Base-by-base conservation (phyloP, 129 eudicot genomes). In the Pittosporum tobira region DNA sequence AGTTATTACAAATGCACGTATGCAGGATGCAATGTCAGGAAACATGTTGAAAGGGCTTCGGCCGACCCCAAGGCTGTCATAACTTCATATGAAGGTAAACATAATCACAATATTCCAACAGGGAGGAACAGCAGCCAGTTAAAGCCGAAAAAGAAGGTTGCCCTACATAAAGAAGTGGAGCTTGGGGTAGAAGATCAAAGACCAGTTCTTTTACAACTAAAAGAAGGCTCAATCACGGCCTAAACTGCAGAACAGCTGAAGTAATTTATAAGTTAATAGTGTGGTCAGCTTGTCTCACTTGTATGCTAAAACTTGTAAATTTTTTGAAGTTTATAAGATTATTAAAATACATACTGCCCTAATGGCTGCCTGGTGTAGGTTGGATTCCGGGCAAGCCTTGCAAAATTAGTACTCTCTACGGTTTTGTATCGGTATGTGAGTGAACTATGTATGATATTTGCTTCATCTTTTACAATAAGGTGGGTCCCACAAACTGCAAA, bases 31-130 rank as follows among this genome's bases (percentile, higher is more conserved):
- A 87, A 76, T 52, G 99, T 91, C 23, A 75, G 99, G 26, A 91
- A 91, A 70, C 99, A 91, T 25, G 96, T 91, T 3, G 99, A 91
- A 66, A 70, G 99, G 71, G 78, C 99, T 43, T 81, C 96, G 31
- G 46, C 83, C 3, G 99, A 91, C 71, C 79, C 88, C 7, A 83
- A 86, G 72, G 84, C 94, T 2, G 99, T 91, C 4, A 81, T 91
- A 57, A 91, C 99, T 24, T 87, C 99, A 29, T 91, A 91, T 15
- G 99, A 91, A 69, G 99, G 99, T 49, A 91, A 91, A 55, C 99
- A 91, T 68, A 78, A 91, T 71, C 99, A 91, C 25, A 96, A 86
- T 48, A 74, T 87, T 44, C 99, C 99, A 0, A 46, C 67, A 36
- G 73, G 76, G 7, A 86, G 87, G 73, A 73, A 74, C 51, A 71